A percentile compares a stretch with the other conserved stretches of the same genome.
These are phyloP conservation scores for Hyaloscypha hepaticicola DNA, from an alignment of 495 filamentous ascomycete species.

Conservation along the genomic window DNA sequence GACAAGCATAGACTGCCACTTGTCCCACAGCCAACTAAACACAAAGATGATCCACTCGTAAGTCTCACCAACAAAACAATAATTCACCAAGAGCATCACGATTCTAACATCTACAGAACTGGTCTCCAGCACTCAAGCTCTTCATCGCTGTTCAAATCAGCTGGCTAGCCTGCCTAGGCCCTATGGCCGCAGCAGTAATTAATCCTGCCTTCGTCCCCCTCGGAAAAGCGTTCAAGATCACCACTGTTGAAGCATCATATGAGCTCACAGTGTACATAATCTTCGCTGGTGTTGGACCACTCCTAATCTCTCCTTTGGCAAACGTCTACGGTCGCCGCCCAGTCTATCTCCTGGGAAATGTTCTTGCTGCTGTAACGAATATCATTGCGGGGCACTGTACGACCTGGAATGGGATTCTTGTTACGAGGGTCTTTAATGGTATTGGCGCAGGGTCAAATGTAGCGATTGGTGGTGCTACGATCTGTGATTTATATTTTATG, in stretches of 20 bases:
- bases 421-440: constrained; percentile 38
- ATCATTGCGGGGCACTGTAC: constrained; percentile 36
- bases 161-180: constrained; percentile 30
- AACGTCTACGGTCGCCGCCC: constrained; percentile 41
- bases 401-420: constrained; percentile 37
- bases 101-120: not conserved
- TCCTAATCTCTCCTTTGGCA: constrained; percentile 33
- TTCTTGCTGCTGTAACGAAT: constrained; percentile 36
- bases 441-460: constrained; percentile 38
- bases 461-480: constrained; percentile 40
- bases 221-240: constrained; percentile 30
- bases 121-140: not conserved
- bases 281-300: constrained; percentile 28
- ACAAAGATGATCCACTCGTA: not conserved
- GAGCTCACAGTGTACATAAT: constrained; percentile 13
- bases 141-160: constrained; percentile 22
- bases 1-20: not conserved
- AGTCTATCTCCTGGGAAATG: constrained; percentile 37
- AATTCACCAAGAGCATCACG: no score
- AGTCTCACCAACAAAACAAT: not conserved
- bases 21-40: not conserved
- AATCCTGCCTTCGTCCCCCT: constrained; percentile 35
- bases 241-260: constrained; percentile 32
- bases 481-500: constrained; percentile 43
- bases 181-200: constrained; percentile 29